Percentiles rank a stretch among this genome's conserved stretches.
Evolutionary conservation across 352 stramenopile species (phyloP).

Genomic region (Plasmopara halstedii): DNA sequence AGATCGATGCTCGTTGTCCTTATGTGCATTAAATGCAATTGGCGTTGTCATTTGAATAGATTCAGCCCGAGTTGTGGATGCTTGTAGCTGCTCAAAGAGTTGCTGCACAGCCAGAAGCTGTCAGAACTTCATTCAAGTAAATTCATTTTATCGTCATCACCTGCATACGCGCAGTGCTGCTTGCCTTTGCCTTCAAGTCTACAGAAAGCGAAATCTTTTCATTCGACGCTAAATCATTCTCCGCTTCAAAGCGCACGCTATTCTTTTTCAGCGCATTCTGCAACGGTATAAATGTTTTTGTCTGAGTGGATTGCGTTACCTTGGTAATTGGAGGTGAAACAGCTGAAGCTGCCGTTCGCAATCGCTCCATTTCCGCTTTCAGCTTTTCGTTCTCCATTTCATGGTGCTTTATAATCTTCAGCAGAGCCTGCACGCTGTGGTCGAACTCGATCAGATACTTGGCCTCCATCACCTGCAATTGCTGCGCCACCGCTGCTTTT

Average conservation of each 20-base stretch:
- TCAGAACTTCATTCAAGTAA: background rate
- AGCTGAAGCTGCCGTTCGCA: slow-evolving; percentile 1
- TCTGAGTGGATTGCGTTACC: slow-evolving; percentile 21
- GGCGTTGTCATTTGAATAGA: background rate
- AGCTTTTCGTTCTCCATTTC: slow-evolving; percentile 17
- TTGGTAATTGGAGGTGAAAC: slow-evolving; percentile 3
- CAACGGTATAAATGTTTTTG: slow-evolving; percentile 2
- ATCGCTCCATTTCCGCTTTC: slow-evolving; percentile 11
- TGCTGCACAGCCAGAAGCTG: slow-evolving; percentile 10
- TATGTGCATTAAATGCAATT: background rate
- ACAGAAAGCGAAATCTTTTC: background rate
- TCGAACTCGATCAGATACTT: slow-evolving; percentile 40
- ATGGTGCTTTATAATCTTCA: slow-evolving; percentile 42
- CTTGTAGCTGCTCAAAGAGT: slow-evolving; percentile 27
- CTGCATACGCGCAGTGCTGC: slow-evolving; percentile 14
- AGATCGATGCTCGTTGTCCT: background rate
- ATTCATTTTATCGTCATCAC: background rate
- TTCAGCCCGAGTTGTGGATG: background rate
- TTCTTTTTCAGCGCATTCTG: slow-evolving; percentile 4
- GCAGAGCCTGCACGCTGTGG: slow-evolving; percentile 32
- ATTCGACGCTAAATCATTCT: background rate
- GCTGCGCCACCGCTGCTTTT: slow-evolving; percentile 12
- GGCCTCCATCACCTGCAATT: slow-evolving; percentile 18
- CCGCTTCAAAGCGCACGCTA: slow-evolving; percentile 9
- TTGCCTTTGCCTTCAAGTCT: background rate